These are phyloP conservation scores for Penicillium sp. DNA, from an alignment of 2,329 filamentous ascomycete species.

Conservation along the genomic window DNA sequence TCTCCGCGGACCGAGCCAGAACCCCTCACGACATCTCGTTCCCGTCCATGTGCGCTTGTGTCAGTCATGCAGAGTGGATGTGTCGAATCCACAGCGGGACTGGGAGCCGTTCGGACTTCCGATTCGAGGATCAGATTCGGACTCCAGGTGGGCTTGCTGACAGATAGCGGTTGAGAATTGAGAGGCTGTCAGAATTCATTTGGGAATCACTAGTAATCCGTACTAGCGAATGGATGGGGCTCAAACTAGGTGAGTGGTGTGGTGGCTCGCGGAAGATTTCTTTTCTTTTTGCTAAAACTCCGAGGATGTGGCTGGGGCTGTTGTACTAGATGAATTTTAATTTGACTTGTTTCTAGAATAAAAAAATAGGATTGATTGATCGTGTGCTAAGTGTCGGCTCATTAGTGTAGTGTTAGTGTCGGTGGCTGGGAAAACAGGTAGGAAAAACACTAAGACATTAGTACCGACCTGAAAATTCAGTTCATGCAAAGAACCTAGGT, in stretches of 20 bases:
- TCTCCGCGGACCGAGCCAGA: not conserved
- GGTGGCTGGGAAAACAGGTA: slow-evolving; percentile 1
- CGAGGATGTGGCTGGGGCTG: not conserved
- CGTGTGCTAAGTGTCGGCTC: not conserved
- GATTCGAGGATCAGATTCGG: slow-evolving; percentile 16
- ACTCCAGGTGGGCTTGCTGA: not conserved
- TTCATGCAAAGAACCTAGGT: not conserved
- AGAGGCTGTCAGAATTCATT: not conserved
- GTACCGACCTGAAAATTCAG: not conserved
- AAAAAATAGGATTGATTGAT: not conserved
- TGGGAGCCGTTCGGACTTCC: not conserved
- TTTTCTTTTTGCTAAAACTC: not conserved
- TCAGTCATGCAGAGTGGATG: slow-evolving; percentile 14
- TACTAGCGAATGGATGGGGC: not conserved
- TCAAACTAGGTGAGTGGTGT: not conserved
- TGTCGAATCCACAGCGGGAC: slow-evolving; percentile 10
- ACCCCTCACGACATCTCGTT: slow-evolving; percentile 7
- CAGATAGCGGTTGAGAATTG: not conserved
- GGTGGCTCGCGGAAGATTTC: not conserved
- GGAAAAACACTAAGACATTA: not conserved
- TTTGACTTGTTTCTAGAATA: not conserved
- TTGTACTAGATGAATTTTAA: not conserved
- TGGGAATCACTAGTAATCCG: not conserved
- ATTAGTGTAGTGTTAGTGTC: not conserved
- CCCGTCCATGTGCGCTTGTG: slow-evolving; percentile 17